Conservation (phyloP, 1,139 yeast species). For the Nakaseomyces sp. region DNA sequence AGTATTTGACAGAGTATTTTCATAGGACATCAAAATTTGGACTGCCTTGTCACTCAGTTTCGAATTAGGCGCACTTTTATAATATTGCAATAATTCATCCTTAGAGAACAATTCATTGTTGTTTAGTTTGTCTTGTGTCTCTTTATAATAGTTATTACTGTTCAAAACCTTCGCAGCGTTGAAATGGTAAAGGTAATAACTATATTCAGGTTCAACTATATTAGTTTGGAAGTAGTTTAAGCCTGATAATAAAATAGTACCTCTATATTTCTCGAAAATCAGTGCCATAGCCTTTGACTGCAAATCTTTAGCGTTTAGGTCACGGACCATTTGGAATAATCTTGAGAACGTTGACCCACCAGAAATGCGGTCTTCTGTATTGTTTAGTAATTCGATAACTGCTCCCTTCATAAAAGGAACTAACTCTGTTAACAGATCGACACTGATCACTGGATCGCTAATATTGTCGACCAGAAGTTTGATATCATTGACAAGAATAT, state of each 20-base stretch:
- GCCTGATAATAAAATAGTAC: constrained; percentile 27
- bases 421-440: constrained; percentile 25
- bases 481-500: constrained; percentile 20
- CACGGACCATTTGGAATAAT: constrained; percentile 18
- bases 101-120: constrained; percentile 18
- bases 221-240: constrained; percentile 23
- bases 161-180: constrained; percentile 26
- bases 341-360: constrained; percentile 18
- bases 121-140: constrained; percentile 17
- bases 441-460: constrained; percentile 19
- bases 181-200: constrained; percentile 26
- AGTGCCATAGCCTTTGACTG: constrained; percentile 18
- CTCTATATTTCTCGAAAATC: constrained; percentile 23
- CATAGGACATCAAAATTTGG: constrained; percentile 22
- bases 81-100: constrained; percentile 27
- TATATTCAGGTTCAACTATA: constrained; percentile 14
- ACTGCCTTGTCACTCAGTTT: constrained; percentile 25
- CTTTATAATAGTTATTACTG: constrained; percentile 23
- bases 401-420: constrained; percentile 15
- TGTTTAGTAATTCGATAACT: constrained; percentile 14
- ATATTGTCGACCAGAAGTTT: constrained; percentile 18
- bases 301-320: constrained; percentile 12
- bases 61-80: constrained; percentile 26
- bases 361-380: constrained; percentile 21
- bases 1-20: constrained; percentile 17